Base-by-base conservation (phyloP, 306 rosid genomes). In the Coriaria nepalensis region DNA sequence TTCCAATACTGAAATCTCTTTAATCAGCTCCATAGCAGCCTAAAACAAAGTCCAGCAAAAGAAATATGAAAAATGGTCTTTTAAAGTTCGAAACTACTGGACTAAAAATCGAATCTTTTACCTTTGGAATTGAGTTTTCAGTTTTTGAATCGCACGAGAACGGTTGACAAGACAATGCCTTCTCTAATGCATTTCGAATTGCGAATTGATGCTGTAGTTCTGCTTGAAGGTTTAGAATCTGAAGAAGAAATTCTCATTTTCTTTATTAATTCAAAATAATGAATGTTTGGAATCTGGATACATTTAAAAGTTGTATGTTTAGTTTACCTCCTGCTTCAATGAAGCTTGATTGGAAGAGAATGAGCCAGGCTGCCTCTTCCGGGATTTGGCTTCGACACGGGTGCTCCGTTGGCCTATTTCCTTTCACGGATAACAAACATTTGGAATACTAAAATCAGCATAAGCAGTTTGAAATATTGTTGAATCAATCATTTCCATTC, bases 1-100 rank as follows among this genome's bases (percentile, higher is more conserved):
- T 68, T 90, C 97, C 55, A 90, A 69, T 43, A 69, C 80, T 10
- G 84, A 80, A 66, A 90, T 79, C 54, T 90, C 93, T 63, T 79
- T 79, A 4, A 90, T 72, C 65, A 84, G 76, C 34, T 75, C 92
- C 72, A 56, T 75, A 53, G 83, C 78, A 55, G 82, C 76, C 97
- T 81, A 68, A 55, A 40, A 51, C 65, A 48, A 46, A 66, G 9
- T 13, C 5, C 29, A 57, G 35, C 36, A 50, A 14, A 59, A 43
- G 66, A 58, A 20, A 54, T 56, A 54, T 48, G 33, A 50, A 33
- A 73, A 52, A 38, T 29, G 15, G 41, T 32, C 47, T 41, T 59
- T 53, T 59, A 13, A 45, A 55, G 55, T 51, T 47, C 52, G 39
- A 70, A 70, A 2, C 10, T 33, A 44, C 20, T 6, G 14, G 45